Conservation (phyloP, 2,329 filamentous ascomycete genomes). For the Trichoderma brevicompactum region DNA sequence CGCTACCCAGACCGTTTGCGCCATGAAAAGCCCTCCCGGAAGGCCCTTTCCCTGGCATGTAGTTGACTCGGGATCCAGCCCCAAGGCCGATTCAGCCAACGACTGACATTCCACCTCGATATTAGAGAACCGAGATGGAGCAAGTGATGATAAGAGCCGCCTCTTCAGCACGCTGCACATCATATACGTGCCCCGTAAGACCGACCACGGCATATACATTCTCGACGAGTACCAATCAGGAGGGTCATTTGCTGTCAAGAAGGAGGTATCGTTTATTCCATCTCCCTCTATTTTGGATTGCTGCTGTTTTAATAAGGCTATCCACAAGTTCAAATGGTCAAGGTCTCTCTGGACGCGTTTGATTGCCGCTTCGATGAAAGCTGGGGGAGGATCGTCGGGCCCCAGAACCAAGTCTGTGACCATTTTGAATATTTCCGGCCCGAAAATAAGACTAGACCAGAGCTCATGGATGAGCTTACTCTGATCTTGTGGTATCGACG, state of each 20-base stretch:
- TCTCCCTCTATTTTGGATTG: background rate
- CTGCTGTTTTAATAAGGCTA: background rate
- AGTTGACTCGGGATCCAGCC: background rate
- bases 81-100: background rate
- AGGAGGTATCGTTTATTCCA: background rate
- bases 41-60: background rate
- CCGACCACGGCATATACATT: background rate
- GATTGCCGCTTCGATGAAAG: background rate
- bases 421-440: constrained; percentile 8
- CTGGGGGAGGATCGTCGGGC: background rate
- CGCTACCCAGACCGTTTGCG: constrained; percentile 17
- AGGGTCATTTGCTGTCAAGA: background rate
- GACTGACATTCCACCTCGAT: constrained; percentile 3
- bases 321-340: background rate
- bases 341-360: background rate
- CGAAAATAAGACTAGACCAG: background rate
- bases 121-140: background rate
- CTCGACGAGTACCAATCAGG: background rate
- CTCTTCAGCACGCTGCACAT: constrained; percentile 12
- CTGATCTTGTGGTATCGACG: background rate
- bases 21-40: constrained; percentile 4
- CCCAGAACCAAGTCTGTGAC: background rate
- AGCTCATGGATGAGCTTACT: background rate
- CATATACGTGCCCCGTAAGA: background rate
- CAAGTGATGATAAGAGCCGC: background rate